These are phyloP conservation scores for Spergularia bocconei DNA, from an alignment of 148 eudicot species.

Conservation along the genomic window DNA sequence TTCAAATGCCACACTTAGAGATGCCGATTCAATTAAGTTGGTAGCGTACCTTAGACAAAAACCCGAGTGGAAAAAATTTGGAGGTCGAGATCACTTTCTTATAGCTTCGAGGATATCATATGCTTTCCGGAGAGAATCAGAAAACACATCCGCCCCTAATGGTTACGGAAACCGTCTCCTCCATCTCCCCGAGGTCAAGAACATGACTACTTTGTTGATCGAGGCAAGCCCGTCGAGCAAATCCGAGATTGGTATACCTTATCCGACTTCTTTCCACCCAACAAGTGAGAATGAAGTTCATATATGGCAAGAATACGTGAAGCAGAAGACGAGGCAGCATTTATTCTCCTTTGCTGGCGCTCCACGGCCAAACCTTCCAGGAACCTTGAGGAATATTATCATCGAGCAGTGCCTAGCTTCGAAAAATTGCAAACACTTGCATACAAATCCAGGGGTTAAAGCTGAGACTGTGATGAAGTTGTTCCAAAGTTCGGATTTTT, in stretches of 20 bases:
- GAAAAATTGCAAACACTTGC: constrained; percentile 39
- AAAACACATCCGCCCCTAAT: constrained; percentile 21
- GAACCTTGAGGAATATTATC: constrained; percentile 45
- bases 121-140: constrained; percentile 58
- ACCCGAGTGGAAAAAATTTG: constrained; percentile 58
- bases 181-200: constrained; percentile 47
- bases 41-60: constrained; percentile 35
- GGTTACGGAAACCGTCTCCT: constrained; percentile 67
- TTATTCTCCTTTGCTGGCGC: constrained; percentile 58
- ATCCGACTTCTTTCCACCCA: constrained; percentile 85
- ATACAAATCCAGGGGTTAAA: constrained; percentile 29
- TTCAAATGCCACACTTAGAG: constrained; percentile 28
- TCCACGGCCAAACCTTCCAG: constrained; percentile 39
- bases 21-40: constrained; percentile 39
- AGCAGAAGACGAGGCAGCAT: constrained; percentile 27
- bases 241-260: constrained; percentile 70
- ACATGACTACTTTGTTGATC: constrained; percentile 59
- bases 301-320: constrained; percentile 56
- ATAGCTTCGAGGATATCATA: constrained; percentile 72
- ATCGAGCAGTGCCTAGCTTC: constrained; percentile 49
- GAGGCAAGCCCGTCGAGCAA: constrained; percentile 65
- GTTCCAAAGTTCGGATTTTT: constrained; percentile 54
- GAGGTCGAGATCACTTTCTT: constrained; percentile 66
- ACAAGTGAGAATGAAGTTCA: constrained; percentile 36
- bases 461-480: constrained; percentile 41